These are phyloP conservation scores for Cyberlindnera sargentensis DNA, from an alignment of 805 yeast genomes.

Conservation along the genomic window DNA sequence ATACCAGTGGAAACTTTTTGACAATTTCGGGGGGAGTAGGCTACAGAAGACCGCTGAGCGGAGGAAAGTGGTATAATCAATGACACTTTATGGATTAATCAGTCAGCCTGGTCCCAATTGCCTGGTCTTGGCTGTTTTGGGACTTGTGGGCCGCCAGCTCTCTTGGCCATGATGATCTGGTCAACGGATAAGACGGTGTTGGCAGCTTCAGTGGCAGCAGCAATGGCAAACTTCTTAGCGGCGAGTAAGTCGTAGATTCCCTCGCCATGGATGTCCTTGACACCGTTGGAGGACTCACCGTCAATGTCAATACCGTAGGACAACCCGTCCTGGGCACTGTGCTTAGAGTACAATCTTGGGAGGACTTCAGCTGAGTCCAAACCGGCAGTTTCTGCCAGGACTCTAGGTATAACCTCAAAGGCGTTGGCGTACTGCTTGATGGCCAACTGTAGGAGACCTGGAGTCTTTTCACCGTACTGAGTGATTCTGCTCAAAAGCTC, in stretches of 20 bases:
- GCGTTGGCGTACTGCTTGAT: conserved; percentile 92
- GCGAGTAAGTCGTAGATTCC: conserved; percentile 76
- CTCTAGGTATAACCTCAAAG: conserved; percentile 89
- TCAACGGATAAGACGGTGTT: conserved; percentile 86
- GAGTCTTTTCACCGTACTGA: conserved; percentile 85
- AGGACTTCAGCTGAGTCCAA: conserved; percentile 84
- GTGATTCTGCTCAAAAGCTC: conserved; percentile 77
- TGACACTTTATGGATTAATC: too few species aligned
- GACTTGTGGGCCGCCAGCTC: conserved; percentile 98
- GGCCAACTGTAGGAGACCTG: conserved; percentile 88
- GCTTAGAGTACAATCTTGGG: conserved; percentile 84
- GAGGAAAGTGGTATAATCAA: too few species aligned
- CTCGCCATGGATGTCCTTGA: conserved; percentile 60
- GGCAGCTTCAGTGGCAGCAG: conserved; percentile 94
- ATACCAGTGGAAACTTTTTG: not conserved
- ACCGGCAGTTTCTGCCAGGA: conserved; percentile 92
- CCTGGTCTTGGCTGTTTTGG: conserved; percentile 77
- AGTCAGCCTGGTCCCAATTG: conserved; percentile 94
- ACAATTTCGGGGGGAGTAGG: too few species aligned
- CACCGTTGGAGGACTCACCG: conserved; percentile 57
- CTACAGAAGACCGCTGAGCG: not conserved
- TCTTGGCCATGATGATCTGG: conserved; percentile 97
- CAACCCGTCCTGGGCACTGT: conserved; percentile 41
- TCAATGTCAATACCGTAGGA: conserved; percentile 73
- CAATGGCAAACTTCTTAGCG: conserved; percentile 79